Evolutionary conservation across 495 filamentous ascomycete species (phyloP).

Genomic region (Venustampulla echinocandica): DNA sequence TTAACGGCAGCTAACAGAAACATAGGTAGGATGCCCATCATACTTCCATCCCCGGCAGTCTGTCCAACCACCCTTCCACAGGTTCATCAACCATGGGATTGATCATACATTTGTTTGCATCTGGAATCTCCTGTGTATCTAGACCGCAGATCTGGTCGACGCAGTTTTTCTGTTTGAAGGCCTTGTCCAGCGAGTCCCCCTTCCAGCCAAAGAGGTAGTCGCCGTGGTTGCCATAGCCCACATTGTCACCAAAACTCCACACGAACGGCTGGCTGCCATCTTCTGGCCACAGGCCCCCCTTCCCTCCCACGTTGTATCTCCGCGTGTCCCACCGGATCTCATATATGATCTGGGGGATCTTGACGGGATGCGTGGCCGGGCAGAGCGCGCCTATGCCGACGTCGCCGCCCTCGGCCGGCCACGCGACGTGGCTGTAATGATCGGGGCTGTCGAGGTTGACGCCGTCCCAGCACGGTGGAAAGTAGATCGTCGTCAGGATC

Average conservation of each 20-base stretch:
- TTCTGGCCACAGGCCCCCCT: slow-evolving; percentile 34
- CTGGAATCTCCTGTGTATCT: not conserved
- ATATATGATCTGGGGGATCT: slow-evolving; percentile 37
- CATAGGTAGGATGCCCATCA: too few species aligned
- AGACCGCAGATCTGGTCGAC: not conserved
- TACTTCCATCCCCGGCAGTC: too few species aligned
- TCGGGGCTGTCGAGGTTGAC: slow-evolving; percentile 31
- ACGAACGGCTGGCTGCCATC: slow-evolving; percentile 36
- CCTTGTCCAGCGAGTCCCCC: slow-evolving; percentile 15
- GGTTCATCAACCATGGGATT: too few species aligned
- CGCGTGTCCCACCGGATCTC: slow-evolving; percentile 33
- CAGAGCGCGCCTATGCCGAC: slow-evolving; percentile 31
- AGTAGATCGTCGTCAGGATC: slow-evolving; percentile 32
- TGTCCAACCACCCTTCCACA: too few species aligned
- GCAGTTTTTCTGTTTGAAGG: slow-evolving; percentile 12
- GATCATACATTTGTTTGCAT: not conserved
- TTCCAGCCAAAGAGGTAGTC: not conserved
- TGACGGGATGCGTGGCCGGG: slow-evolving; percentile 34
- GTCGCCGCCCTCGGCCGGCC: slow-evolving; percentile 29
- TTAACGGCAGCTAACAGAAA: too few species aligned
- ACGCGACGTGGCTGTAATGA: slow-evolving; percentile 35
- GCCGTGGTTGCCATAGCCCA: not conserved
- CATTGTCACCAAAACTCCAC: slow-evolving; percentile 32
- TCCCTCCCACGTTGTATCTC: slow-evolving; percentile 31
- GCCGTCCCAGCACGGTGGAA: slow-evolving; percentile 36